Evolutionary conservation across 176 grass and related monocot genomes (phyloP), one percentile per base, ranked within the genome.

Genomic region (Juncus effusus): DNA sequence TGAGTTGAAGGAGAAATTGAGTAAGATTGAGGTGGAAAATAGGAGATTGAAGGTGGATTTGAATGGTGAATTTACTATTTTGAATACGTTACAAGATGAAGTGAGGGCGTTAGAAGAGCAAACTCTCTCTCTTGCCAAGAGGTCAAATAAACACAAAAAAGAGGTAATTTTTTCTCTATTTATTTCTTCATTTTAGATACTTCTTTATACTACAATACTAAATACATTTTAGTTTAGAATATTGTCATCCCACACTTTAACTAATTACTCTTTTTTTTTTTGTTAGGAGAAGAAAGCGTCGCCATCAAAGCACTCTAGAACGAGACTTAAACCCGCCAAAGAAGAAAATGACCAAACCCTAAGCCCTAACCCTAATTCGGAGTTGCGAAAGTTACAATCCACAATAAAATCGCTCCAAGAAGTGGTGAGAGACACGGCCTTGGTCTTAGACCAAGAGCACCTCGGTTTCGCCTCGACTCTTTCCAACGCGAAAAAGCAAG

Each of bases 401-500:
- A 93, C 89, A 13, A 82, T 99, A 61, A 89, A 89, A 57, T 83
- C 80, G 9, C 89, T 99, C 54, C 83, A 93, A 79, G 89, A 89
- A 40, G 70, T 80, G 19, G 89, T 93, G 10, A 76, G 55, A 9
- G 80, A 90, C 3, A 90, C 94, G 1, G 85, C 88, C 6, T 79
- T 84, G 4, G 80, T 89, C 13, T 82, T 99, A 0, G 88, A 93
- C 85, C 78, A 90, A 59, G 94, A 99, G 62, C 73, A 85, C 47
- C 61, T 87, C 2, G 94, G 89, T 38, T 93, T 89, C 73, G 79
- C 62, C 68, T 54, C 67, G 61, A 93, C 64, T 51, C 78, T 99
- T 41, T 73, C 73, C 15, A 75, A 90, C 10, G 85, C 89, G 36
- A 79, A 82, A 69, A 89, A 90, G 58, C 89, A 99, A 68, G 89